phyloP scores from a whole-genome alignment of 768 basidiomycete genomes.

The Mycena pura region DNA sequence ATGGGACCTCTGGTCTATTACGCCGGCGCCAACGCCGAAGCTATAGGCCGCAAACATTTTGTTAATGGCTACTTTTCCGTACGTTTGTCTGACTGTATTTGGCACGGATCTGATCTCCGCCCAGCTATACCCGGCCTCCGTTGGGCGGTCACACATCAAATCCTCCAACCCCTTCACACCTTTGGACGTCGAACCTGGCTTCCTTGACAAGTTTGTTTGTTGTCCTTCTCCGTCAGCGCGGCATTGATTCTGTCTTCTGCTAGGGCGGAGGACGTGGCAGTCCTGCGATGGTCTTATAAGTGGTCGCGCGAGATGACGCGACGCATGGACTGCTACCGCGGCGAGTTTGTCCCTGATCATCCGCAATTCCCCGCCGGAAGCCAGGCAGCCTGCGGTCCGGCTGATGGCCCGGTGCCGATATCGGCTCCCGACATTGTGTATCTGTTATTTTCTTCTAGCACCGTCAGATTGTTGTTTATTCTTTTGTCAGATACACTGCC shows the following conservation, averaged over 20 bases:
- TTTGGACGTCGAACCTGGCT: slow-evolving; percentile 41
- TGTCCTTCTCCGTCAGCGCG: not conserved
- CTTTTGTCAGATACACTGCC: slow-evolving; percentile 16
- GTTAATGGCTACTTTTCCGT: slow-evolving; percentile 41
- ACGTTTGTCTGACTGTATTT: slow-evolving; percentile 2
- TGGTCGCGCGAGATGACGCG: slow-evolving; percentile 45
- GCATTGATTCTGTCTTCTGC: not conserved
- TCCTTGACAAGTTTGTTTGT: slow-evolving; percentile 41
- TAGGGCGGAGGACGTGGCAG: slow-evolving; percentile 33
- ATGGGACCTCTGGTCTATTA: slow-evolving; percentile 51
- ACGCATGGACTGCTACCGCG: slow-evolving; percentile 41
- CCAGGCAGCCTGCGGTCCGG: not conserved
- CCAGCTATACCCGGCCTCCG: slow-evolving; percentile 44
- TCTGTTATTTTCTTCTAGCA: not conserved
- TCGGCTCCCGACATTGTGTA: slow-evolving; percentile 28
- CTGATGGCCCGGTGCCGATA: slow-evolving; percentile 23
- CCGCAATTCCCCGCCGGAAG: slow-evolving; percentile 9
- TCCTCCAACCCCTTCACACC: slow-evolving; percentile 39
- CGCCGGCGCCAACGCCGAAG: slow-evolving; percentile 1
- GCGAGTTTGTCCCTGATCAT: slow-evolving; percentile 23
- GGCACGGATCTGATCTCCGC: not conserved
- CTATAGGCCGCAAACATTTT: slow-evolving; percentile 33
- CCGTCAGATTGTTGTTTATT: not conserved
- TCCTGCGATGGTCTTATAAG: slow-evolving; percentile 47
- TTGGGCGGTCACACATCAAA: slow-evolving; percentile 47